Conservation (phyloP, 2,329 filamentous ascomycete genomes). For the Colletotrichum sp. region DNA sequence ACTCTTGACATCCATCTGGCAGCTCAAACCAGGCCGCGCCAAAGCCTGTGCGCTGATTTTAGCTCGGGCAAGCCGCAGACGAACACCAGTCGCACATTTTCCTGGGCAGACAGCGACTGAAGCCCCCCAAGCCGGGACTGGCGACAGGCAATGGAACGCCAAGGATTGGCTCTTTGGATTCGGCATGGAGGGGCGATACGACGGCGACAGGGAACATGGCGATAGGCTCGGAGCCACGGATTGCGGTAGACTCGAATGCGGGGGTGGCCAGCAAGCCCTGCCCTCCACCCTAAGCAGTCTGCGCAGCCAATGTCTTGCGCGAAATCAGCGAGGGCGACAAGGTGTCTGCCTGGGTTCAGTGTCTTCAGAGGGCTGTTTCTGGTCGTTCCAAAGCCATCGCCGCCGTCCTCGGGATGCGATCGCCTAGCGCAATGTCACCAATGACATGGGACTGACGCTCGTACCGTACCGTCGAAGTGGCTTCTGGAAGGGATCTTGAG, state of each 20-base stretch:
- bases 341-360: neutral
- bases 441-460: neutral
- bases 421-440: neutral
- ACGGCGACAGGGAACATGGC: slow-evolving; percentile 8
- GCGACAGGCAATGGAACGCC: slow-evolving; percentile 1
- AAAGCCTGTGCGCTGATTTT: neutral
- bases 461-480: neutral
- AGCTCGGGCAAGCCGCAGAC: neutral
- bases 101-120: neutral
- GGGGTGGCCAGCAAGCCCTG: neutral
- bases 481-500: neutral
- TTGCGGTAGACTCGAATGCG: neutral
- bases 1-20: neutral
- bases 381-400: neutral
- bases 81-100: neutral
- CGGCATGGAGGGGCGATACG: slow-evolving; percentile 6
- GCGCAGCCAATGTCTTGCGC: neutral
- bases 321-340: neutral
- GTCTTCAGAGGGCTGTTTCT: neutral
- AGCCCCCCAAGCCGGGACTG: neutral
- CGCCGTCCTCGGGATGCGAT: neutral
- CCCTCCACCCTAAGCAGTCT: neutral
- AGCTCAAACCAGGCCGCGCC: neutral
- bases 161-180: neutral
- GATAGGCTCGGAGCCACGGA: neutral